phyloP scores from a whole-genome alignment of 495 filamentous ascomycete genomes.

The Penicillium silybi region DNA sequence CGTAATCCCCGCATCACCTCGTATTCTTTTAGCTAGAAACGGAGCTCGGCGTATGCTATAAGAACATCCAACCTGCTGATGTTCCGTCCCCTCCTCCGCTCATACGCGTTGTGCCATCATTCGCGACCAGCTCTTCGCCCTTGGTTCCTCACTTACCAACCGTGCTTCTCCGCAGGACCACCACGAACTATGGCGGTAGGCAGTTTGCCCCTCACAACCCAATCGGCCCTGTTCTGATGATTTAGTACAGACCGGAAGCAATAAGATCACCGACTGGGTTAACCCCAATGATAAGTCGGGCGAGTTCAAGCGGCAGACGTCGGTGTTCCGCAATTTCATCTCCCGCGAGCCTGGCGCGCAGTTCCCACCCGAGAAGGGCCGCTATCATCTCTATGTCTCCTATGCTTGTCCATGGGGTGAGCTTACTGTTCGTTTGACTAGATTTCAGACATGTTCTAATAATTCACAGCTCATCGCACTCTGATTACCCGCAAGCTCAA shows the following conservation, averaged over 20 bases:
- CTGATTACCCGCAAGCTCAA: slow-evolving; percentile 65
- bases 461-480: slow-evolving; percentile 55
- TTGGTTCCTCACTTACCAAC: slow-evolving; percentile 15
- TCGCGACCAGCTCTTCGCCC: slow-evolving; percentile 13
- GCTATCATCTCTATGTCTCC: slow-evolving; percentile 70
- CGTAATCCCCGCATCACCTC: slow-evolving; percentile 20
- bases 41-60: slow-evolving; percentile 9
- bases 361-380: slow-evolving; percentile 63
- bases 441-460: neutral
- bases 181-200: slow-evolving; percentile 42
- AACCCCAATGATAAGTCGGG: slow-evolving; percentile 66
- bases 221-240: neutral
- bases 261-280: slow-evolving; percentile 79
- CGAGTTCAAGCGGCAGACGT: slow-evolving; percentile 82
- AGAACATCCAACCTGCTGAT: slow-evolving; percentile 20
- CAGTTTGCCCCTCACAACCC: neutral
- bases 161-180: slow-evolving; percentile 21
- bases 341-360: slow-evolving; percentile 57
- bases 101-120: slow-evolving; percentile 18
- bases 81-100: slow-evolving; percentile 26
- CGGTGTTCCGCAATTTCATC: slow-evolving; percentile 69
- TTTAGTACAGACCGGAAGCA: slow-evolving; percentile 30
- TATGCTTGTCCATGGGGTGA: slow-evolving; percentile 71
- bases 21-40: neutral
- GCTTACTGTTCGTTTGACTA: slow-evolving; percentile 5